Evolutionary conservation across 768 basidiomycete genomes (phyloP).

Genomic region (Boletus pseudo-olivaceus): DNA sequence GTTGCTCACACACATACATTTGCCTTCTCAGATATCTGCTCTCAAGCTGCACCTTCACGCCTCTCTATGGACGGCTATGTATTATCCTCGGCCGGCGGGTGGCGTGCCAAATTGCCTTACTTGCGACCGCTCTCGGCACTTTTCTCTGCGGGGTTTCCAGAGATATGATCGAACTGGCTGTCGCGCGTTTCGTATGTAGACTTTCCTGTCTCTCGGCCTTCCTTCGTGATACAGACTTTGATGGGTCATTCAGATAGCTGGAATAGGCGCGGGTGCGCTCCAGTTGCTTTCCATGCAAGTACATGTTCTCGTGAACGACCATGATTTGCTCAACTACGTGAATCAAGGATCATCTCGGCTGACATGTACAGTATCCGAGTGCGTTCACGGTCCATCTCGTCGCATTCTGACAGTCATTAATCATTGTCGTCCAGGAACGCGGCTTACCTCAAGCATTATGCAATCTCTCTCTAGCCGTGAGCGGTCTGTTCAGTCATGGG

Average conservation of each 20-base stretch:
- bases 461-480: constrained; percentile 8
- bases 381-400: not conserved
- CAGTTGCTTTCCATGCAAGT: constrained; percentile 20
- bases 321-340: not conserved
- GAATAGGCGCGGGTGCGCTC: constrained; percentile 20
- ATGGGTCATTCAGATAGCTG: constrained; percentile 15
- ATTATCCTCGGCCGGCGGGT: constrained; percentile 68
- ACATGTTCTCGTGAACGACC: not conserved
- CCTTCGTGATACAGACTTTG: not conserved
- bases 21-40: constrained; percentile 47
- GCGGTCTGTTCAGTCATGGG: not conserved
- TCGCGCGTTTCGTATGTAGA: constrained; percentile 62
- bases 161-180: constrained; percentile 65
- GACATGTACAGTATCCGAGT: constrained; percentile 22
- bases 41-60: constrained; percentile 77
- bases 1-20: not conserved
- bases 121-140: constrained; percentile 58
- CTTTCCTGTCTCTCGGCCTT: not conserved
- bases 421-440: not conserved
- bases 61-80: constrained; percentile 72
- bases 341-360: constrained; percentile 19
- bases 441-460: constrained; percentile 42
- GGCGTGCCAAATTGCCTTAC: constrained; percentile 61
- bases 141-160: constrained; percentile 62
- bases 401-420: not conserved